These are phyloP conservation scores for Teratosphaeria zuluensis DNA, from an alignment of 2,329 filamentous ascomycete species.

Conservation along the genomic window DNA sequence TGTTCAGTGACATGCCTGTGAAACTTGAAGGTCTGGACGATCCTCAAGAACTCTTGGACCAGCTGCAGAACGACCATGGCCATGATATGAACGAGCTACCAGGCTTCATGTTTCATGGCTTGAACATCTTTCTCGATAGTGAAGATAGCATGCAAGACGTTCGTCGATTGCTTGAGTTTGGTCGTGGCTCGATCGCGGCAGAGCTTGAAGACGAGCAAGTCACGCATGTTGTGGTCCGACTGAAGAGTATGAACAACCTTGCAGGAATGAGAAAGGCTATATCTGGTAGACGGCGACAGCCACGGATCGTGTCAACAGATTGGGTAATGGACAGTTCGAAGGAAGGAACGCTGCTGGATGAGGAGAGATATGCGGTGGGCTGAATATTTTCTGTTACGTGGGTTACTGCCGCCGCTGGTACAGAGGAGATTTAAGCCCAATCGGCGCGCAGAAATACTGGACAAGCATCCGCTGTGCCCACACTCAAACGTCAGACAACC, in stretches of 20 bases:
- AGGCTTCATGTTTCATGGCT: constrained; percentile 43
- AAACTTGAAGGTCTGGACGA: constrained; percentile 38
- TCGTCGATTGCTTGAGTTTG: constrained; percentile 47
- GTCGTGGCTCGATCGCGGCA: constrained; percentile 48
- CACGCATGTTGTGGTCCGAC: constrained; percentile 59
- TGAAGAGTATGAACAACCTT: constrained; percentile 37
- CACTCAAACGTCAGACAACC: neutral
- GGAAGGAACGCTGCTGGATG: constrained; percentile 68
- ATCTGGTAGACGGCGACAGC: constrained; percentile 37
- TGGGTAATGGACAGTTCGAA: constrained; percentile 80
- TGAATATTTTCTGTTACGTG: constrained; percentile 30
- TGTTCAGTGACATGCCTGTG: constrained; percentile 43
- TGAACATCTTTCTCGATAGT: constrained; percentile 36
- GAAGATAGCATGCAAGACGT: neutral
- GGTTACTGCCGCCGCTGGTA: too few relatives aligned
- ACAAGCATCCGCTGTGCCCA: neutral
- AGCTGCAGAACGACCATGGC: constrained; percentile 43
- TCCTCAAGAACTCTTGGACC: constrained; percentile 45
- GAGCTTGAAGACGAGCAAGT: constrained; percentile 44
- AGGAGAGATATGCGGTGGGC: constrained; percentile 45
- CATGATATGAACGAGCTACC: constrained; percentile 43
- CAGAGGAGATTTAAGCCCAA: too few relatives aligned
- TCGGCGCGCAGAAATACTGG: too few relatives aligned
- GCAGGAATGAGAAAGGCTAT: constrained; percentile 11
- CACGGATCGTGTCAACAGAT: constrained; percentile 55